These are phyloP conservation scores for Backusella liffmaniae DNA, from an alignment of 192 early-diverging fungal genomes.

Conservation along the genomic window DNA sequence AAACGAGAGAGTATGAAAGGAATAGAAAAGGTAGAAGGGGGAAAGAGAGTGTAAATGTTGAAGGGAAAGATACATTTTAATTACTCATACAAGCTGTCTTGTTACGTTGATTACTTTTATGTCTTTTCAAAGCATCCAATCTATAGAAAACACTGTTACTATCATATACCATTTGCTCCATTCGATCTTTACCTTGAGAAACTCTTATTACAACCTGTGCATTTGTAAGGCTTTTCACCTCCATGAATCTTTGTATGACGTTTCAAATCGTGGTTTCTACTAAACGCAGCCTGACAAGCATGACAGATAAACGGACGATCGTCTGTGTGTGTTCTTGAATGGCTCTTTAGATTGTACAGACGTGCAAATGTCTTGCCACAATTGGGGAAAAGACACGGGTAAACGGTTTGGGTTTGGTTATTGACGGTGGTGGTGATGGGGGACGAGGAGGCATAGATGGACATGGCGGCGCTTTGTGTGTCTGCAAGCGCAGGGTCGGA, in stretches of 20 bases:
- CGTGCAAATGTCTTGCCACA: constrained; percentile 86
- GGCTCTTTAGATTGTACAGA: constrained; percentile 85
- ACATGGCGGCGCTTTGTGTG: constrained; percentile 28
- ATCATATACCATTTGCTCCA: not conserved
- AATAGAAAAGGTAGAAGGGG: not conserved
- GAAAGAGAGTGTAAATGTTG: not conserved
- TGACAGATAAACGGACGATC: constrained; percentile 68
- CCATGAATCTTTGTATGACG: constrained; percentile 76
- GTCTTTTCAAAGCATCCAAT: constrained; percentile 67
- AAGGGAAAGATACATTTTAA: not conserved
- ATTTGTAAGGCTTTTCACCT: constrained; percentile 76
- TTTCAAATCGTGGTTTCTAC: constrained; percentile 73
- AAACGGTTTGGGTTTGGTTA: constrained; percentile 34
- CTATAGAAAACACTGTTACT: not conserved
- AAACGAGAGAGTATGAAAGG: not conserved
- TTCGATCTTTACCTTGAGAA: constrained; percentile 57
- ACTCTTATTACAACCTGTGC: constrained; percentile 67
- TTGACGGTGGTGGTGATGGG: constrained; percentile 30
- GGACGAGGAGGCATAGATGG: constrained; percentile 30
- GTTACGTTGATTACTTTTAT: constrained; percentile 39
- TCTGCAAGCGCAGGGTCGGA: constrained; percentile 23
- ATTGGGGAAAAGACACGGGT: constrained; percentile 63
- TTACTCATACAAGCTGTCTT: constrained; percentile 14
- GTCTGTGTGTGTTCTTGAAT: constrained; percentile 76
- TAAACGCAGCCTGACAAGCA: constrained; percentile 47